phyloP scores from a whole-genome alignment of 805 yeast genomes.

The Wickerhamomyces sydowiorum region DNA sequence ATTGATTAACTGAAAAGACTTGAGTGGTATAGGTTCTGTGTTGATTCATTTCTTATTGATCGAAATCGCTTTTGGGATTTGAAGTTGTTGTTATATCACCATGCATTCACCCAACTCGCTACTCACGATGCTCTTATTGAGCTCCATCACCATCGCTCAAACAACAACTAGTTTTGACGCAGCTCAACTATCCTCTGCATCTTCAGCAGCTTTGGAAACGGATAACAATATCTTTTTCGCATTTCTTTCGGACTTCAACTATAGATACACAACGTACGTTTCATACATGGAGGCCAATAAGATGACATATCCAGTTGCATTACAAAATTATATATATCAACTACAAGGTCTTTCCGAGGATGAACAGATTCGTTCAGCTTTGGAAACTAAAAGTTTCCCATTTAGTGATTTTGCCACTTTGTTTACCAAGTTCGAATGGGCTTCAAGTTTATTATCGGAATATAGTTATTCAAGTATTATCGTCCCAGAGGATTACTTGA shows the following conservation, averaged over 20 bases:
- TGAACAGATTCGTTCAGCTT: slow-evolving; percentile 19
- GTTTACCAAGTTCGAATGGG: slow-evolving; percentile 24
- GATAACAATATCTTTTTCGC: slow-evolving; percentile 16
- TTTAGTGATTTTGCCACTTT: slow-evolving; percentile 30
- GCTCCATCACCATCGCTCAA: slow-evolving; percentile 1
- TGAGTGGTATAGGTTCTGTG: not conserved
- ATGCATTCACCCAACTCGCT: too few species aligned
- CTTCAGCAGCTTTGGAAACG: slow-evolving; percentile 13
- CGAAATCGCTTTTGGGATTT: too few species aligned
- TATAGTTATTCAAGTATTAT: slow-evolving; percentile 17
- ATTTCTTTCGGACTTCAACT: slow-evolving; percentile 16
- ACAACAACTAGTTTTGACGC: slow-evolving; percentile 9
- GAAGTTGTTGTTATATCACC: too few species aligned
- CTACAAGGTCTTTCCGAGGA: slow-evolving; percentile 22
- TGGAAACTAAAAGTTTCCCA: slow-evolving; percentile 26
- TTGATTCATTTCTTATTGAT: too few species aligned
- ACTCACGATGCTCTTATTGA: not conserved
- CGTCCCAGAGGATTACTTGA: slow-evolving; percentile 17
- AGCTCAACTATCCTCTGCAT: slow-evolving; percentile 12
- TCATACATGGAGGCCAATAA: slow-evolving; percentile 17
- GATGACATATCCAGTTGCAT: slow-evolving; percentile 27
- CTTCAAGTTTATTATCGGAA: slow-evolving; percentile 7
- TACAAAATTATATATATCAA: slow-evolving; percentile 28
- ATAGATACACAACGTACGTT: slow-evolving; percentile 10
- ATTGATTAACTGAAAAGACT: too few species aligned